phyloP scores from a whole-genome alignment of 257 asterid species.

The Prunella vulgaris region DNA sequence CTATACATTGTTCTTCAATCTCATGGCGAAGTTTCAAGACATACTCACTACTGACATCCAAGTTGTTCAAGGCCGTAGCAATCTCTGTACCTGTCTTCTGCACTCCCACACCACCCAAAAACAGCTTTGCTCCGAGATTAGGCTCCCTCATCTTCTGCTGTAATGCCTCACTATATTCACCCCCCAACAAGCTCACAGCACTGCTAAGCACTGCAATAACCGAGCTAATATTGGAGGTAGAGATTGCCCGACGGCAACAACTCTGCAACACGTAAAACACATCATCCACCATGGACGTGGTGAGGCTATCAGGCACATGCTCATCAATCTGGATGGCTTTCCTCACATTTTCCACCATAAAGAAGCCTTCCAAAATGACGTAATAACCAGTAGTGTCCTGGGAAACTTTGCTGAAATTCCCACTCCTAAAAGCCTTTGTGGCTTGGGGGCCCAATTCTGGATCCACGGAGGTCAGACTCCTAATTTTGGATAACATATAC shows the following conservation, averaged over 20 bases:
- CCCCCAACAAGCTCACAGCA: constrained; percentile 81
- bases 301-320: constrained; percentile 85
- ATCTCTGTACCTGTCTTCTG: constrained; percentile 88
- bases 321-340: constrained; percentile 88
- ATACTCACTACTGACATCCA: constrained; percentile 92
- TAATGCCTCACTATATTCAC: constrained; percentile 83
- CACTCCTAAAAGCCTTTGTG: constrained; percentile 89
- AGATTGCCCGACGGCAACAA: constrained; percentile 86
- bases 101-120: constrained; percentile 88
- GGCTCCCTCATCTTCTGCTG: constrained; percentile 89
- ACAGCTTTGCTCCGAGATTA: constrained; percentile 81
- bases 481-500: constrained; percentile 76
- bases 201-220: constrained; percentile 82
- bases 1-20: constrained; percentile 91
- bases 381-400: constrained; percentile 89
- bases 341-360: constrained; percentile 97
- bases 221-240: constrained; percentile 80
- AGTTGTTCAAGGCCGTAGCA: constrained; percentile 81
- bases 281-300: constrained; percentile 97
- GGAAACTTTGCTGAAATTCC: constrained; percentile 73
- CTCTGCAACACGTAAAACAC: constrained; percentile 94
- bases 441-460: constrained; percentile 84
- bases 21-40: constrained; percentile 77
- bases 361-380: constrained; percentile 88
- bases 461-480: constrained; percentile 75